Evolutionary conservation across 176 grass and related monocot genomes (phyloP), one percentile per base, ranked within the genome.

Genomic region (Tuctoria greenei): DNA sequence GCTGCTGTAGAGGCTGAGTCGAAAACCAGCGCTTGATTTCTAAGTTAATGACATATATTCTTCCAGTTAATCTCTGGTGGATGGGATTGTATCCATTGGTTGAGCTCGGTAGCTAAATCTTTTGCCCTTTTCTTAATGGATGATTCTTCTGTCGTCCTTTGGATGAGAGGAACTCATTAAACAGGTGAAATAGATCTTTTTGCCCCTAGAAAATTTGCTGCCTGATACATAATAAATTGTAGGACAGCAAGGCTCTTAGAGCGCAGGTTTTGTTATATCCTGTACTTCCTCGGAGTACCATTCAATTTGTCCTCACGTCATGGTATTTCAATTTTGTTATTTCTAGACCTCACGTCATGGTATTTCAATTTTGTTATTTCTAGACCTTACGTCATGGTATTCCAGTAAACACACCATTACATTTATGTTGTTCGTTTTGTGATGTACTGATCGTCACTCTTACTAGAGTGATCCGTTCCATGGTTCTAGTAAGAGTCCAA

Each of bases 121-220:
- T 86, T 93, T 82, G 35, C 25, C 64, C 44, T 80, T 81, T 71
- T 36, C 1, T 65, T 77, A 84, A 49, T 43, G 83, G 80, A 91
- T 91, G 72, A 76, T 86, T 78, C 65, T 86, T 82, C 40, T 64
- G 46, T 79, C 76, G 84, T 86, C 82, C 81, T 68, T 83, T 70
- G 84, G 62, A 72, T 79, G 88, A 88, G 73, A 72, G 85, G 81
- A 90, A 91, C 92, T 95, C 92, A 84, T 88, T 88, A 67, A 84
- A 81, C 84, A 84, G 70, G 86, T 73, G 80, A 75, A 74, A 47
- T 83, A 67, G 83, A 40, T 58, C 38, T 78, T 81, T 79, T 83
- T 61, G 71, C 16, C 77, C 74, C 56, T 10, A 44, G 57, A 76
- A 60, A 83, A 46, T 45, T 77, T 44, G 72, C 66, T 84, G 75